Evolutionary conservation across 331 rosid genomes (phyloP).

Genomic region (Stylosanthes scabra): DNA sequence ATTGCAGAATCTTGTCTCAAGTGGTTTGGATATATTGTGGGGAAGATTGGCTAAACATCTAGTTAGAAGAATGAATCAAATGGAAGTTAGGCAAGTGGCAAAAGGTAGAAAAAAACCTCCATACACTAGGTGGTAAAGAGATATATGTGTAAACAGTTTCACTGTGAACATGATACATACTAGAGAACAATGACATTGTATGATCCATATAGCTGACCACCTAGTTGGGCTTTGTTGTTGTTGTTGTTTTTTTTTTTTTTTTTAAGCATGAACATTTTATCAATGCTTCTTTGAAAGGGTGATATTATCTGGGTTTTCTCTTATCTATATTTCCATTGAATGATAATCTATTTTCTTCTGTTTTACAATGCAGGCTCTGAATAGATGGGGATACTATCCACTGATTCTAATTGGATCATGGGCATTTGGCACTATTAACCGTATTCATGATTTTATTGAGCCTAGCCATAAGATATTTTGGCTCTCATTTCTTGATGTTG

Average conservation of each 20-base stretch:
- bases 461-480: constrained; percentile 90
- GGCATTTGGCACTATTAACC: constrained; percentile 94
- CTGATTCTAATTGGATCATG: constrained; percentile 95
- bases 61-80: too few species aligned
- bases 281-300: constrained; percentile 18
- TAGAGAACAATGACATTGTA: too few species aligned
- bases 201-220: too few species aligned
- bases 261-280: constrained; percentile 8
- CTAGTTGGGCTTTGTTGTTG: too few species aligned
- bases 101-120: too few species aligned
- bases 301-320: not conserved
- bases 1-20: too few species aligned
- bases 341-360: constrained; percentile 6
- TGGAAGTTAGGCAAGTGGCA: too few species aligned
- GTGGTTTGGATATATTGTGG: too few species aligned
- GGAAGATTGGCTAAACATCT: too few species aligned
- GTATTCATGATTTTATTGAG: constrained; percentile 88
- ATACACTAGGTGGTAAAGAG: too few species aligned
- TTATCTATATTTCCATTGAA: constrained; percentile 21
- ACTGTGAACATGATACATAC: too few species aligned
- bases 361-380: constrained; percentile 72
- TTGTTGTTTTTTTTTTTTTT: not conserved
- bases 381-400: constrained; percentile 97
- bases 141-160: too few species aligned
- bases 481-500: constrained; percentile 94